Base-by-base conservation (phyloP, 2,329 filamentous ascomycete species). In the Leptosphaerulina australis region DNA sequence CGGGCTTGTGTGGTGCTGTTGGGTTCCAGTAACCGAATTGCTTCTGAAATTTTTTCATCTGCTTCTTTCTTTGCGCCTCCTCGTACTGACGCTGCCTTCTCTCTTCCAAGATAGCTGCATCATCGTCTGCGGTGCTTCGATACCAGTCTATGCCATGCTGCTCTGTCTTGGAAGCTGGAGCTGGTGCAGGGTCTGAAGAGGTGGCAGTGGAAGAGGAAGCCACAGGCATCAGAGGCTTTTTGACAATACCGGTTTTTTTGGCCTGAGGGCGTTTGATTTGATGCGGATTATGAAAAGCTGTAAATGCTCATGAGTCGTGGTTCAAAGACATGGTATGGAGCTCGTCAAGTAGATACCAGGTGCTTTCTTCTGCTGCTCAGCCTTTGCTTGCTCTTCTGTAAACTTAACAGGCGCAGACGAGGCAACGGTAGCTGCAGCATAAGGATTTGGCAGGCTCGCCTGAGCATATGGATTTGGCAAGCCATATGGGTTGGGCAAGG, bases 81-180 rank as follows among this genome's bases (percentile, higher is more conserved):
- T 90, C 90, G 39, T 90, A 85, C 67, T 88, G 84, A 47, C 85
- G 83, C 74, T 89, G 88, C 65, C 88, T 82, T 15, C 74, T 77
- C 34, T 78, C 79, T 68, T 90, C 91, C 55, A 85, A 83, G 56
- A 79, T 81, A 58, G 84, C 81, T 21, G 83, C 80, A 64, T 91
- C 91, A 47, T 96, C 90, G 60, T 96, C 90, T n/a, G 91, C 88
- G 38, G 84, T 86, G 1, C 83, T 83, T 88, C 91, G 96, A 72
- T 96, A 69, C 37, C 59, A 69, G 35, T 68, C 60, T 51, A 66
- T 59, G 17, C 56, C 56, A 50, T 60, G 60, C 39, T 62, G 61
- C 41, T 66, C 59, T 20, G 53, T 12, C 8, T 43, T 46, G 20
- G 53, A 35, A 24, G 51, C 26, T 12, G 50, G 38, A 22, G 53